Evolutionary conservation across 345 rosid species (phyloP).

Genomic region (Anacardium occidentale): DNA sequence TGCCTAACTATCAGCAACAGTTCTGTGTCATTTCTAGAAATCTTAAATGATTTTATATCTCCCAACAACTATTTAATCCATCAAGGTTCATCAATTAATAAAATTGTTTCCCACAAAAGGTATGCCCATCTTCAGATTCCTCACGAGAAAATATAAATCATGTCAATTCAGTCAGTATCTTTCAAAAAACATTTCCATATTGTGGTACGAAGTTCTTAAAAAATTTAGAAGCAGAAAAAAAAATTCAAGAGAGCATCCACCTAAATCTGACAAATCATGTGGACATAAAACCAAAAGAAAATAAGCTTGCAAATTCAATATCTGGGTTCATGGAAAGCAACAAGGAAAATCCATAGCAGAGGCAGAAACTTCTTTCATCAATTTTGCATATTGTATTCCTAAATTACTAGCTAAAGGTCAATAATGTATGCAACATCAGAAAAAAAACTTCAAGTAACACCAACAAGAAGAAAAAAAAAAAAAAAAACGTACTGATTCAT

Average conservation of each 20-base stretch:
- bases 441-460: neutral
- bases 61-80: neutral
- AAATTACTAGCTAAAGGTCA: neutral
- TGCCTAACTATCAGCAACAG: constrained; percentile 6
- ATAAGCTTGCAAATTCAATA: neutral
- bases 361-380: neutral
- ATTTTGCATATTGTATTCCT: neutral
- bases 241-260: neutral
- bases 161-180: neutral
- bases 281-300: neutral
- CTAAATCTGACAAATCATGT: neutral
- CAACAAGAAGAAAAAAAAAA: constrained; percentile 22
- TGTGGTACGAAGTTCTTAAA: neutral
- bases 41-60: neutral
- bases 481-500: constrained; percentile 63
- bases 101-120: neutral
- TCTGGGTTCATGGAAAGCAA: neutral
- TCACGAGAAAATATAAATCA: neutral
- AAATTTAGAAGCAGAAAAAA: neutral
- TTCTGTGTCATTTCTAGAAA: neutral
- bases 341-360: neutral
- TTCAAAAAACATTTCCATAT: neutral
- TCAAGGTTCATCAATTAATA: neutral
- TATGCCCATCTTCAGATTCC: neutral
- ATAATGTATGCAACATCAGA: neutral